Evolutionary conservation across 306 rosid species (phyloP), one percentile per base, ranked within the genome.

Genomic region (Quercus ilex): DNA sequence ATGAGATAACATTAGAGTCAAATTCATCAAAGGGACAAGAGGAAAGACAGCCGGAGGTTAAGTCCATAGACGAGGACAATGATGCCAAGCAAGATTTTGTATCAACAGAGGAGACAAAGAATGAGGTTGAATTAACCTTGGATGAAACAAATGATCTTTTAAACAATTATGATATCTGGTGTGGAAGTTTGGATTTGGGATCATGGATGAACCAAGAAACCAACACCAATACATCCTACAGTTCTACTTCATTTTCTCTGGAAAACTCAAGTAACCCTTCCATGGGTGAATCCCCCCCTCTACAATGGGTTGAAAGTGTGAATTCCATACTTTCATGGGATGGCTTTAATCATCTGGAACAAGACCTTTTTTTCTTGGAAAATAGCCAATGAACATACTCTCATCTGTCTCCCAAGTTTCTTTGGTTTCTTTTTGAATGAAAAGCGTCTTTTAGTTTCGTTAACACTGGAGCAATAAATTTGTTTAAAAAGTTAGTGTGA

Each of bases 321-420:
- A 86, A 89, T 74, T 88, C 96, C 21, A 71, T 88, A 63, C 84
- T 88, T 71, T 74, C 90, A 33, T 90, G 91, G 96, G 92, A 92
- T 73, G 81, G 26, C 15, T 86, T 88, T 89, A 79, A 81, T 80
- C 78, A 79, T 78, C 86, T 86, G 30, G 86, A 89, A 23, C 87
- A 83, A 78, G 91, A 85, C 64, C 75, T 83, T 80, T 81, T 78
- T 80, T 85, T 74, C 78, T 81, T 78, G 82, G 79, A 70, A 77
- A 80, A 86, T 43, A 81, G 63, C 78, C 64, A 67, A 41, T 78
- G 63, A 83, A 18, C 74, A 79, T 69, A 80, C 71, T 57, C 70
- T 41, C 55, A 25, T 53, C 52, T 67, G 25, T 9, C 43, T 23
- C 26, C 25, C 13, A 67, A 67, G 52, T 33, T 21, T 67, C 72